These are phyloP conservation scores for Globisporangium splendens DNA, from an alignment of 352 stramenopile species.

Conservation along the genomic window DNA sequence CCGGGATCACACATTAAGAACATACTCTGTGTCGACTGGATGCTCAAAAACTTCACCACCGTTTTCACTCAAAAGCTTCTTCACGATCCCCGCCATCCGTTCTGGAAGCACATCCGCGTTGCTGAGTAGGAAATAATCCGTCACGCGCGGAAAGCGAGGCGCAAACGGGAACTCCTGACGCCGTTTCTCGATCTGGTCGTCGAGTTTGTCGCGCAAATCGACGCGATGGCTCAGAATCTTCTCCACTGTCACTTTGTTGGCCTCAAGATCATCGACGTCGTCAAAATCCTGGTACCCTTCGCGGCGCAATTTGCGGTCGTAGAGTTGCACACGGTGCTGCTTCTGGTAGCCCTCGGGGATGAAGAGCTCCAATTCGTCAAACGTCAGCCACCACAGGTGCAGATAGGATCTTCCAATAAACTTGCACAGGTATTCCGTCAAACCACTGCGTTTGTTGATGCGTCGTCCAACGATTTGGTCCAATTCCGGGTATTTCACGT, in stretches of 20 bases:
- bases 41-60: slow-evolving; percentile 83
- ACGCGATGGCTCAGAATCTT: slow-evolving; percentile 88
- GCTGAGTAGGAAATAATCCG: slow-evolving; percentile 78
- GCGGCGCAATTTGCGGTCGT: slow-evolving; percentile 76
- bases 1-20: not conserved
- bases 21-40: slow-evolving; percentile 71
- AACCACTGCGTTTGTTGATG: slow-evolving; percentile 66
- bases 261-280: slow-evolving; percentile 85
- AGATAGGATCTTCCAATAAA: slow-evolving; percentile 85
- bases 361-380: slow-evolving; percentile 83
- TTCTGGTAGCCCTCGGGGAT: slow-evolving; percentile 84
- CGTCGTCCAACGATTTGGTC: slow-evolving; percentile 84
- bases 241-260: slow-evolving; percentile 85
- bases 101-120: slow-evolving; percentile 66
- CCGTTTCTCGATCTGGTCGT: slow-evolving; percentile 80
- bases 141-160: slow-evolving; percentile 68
- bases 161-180: slow-evolving; percentile 47
- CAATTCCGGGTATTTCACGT: slow-evolving; percentile 61
- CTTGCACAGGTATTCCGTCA: slow-evolving; percentile 86
- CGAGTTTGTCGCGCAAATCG: slow-evolving; percentile 72
- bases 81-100: slow-evolving; percentile 72
- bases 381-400: slow-evolving; percentile 87
- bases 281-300: slow-evolving; percentile 84
- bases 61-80: slow-evolving; percentile 78
- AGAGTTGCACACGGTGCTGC: slow-evolving; percentile 78